Base-by-base conservation (phyloP, 179 eudicot genomes). In the Spergularia azorica region DNA sequence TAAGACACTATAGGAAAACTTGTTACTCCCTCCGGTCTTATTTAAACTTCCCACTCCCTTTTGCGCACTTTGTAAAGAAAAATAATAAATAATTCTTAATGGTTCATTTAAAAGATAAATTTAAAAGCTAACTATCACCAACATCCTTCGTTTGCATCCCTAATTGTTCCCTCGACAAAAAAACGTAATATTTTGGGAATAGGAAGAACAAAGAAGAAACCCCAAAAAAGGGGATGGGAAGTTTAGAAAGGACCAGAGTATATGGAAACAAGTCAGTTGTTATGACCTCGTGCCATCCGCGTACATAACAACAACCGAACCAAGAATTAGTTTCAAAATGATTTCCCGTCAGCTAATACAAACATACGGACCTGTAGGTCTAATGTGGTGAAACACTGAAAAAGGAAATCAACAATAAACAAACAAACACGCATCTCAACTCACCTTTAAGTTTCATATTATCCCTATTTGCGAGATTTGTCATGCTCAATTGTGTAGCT, bases 371-470 rank as follows among this genome's bases (percentile, higher is more conserved):
- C 20, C 48, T 43, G 48, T 43, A 5, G 48, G 1, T 43, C 48
- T 43, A 43, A 43, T 7, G 15, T 12, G 67, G 9, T n/a, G 21
- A 52, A 17, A 48, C 17, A 70, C 20, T 57, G 6, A 76, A 16
- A 64, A 32, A 61, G 54, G 54, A 61, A 41, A 16, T 8, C 6
- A 60, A 5, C 16, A 54, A 36, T 43, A 74, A 54, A 75, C 17
- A 16, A 74, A 55, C 2, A 60, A 4, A 61, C 43, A 38, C 46
- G 9, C 67, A 68, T 54, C 51, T 68, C 55, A 20, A 39, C 70
- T 73, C 60, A 82, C 87, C 87, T 82, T 80, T 77, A 21, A 51
- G 14, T 76, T 71, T 77, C 52, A 66, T 70, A 50, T 73, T 79
- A 66, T 74, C 71, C 56, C 68, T 56, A 67, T 43, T 79, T 52